These are phyloP conservation scores for Boletus sensibilis DNA, from an alignment of 768 basidiomycete species.

Conservation along the genomic window DNA sequence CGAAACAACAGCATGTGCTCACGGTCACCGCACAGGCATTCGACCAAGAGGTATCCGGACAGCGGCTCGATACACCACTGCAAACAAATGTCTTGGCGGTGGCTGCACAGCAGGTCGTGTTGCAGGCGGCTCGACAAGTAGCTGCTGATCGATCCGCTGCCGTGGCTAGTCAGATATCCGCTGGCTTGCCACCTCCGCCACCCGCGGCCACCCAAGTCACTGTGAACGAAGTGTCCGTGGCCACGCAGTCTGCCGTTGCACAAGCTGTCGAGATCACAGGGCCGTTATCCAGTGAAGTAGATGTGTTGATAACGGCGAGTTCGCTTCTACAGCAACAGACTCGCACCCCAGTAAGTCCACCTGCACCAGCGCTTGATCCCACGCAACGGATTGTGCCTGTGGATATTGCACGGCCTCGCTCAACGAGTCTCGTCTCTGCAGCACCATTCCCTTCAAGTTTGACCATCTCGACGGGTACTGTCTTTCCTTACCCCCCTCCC, in stretches of 20 bases:
- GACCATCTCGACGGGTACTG: conserved; percentile 16
- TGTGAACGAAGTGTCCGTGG: conserved; percentile 56
- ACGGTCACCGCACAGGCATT: conserved; percentile 71
- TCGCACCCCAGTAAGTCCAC: conserved; percentile 29
- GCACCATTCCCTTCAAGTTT: conserved; percentile 28
- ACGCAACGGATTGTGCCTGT: conserved; percentile 25
- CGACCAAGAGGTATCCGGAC: conserved; percentile 63
- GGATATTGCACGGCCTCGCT: conserved; percentile 37
- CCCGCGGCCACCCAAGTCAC: conserved; percentile 43
- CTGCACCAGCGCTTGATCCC: conserved; percentile 25
- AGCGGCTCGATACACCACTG: conserved; percentile 44
- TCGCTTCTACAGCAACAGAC: conserved; percentile 49
- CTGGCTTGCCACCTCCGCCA: conserved; percentile 37
- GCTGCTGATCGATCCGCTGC: conserved; percentile 51
- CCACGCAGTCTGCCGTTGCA: conserved; percentile 76
- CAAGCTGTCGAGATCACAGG: conserved; percentile 78
- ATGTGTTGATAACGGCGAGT: conserved; percentile 73
- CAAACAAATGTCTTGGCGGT: conserved; percentile 60
- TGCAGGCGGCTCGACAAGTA: conserved; percentile 67
- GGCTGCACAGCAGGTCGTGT: conserved; percentile 79
- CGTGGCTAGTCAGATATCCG: conserved; percentile 39
- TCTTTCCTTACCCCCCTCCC: conserved; percentile 25
- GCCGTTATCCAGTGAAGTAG: conserved; percentile 71
- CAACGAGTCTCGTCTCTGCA: conserved; percentile 31
- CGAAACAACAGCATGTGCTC: conserved; percentile 80